Conservation (phyloP, 805 yeast species). For the Zygotorulaspora danielsina region DNA sequence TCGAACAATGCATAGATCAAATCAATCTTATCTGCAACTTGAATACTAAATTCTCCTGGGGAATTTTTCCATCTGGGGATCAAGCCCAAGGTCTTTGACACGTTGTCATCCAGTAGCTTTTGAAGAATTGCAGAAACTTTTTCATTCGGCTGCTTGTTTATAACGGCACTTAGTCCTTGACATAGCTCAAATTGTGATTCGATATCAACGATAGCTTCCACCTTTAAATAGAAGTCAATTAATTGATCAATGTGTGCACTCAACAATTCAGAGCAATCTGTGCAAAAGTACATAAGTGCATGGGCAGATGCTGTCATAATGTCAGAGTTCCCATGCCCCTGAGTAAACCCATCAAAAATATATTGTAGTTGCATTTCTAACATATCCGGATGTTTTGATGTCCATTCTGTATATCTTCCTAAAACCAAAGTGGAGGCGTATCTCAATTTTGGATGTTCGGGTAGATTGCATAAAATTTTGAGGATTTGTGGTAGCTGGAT, state of each 20-base stretch:
- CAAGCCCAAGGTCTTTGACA: slow-evolving; percentile 31
- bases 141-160: slow-evolving; percentile 55
- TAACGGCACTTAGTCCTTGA: slow-evolving; percentile 84
- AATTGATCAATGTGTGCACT: slow-evolving; percentile 69
- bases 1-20: slow-evolving; percentile 34
- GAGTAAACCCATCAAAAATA: slow-evolving; percentile 66
- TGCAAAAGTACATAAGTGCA: slow-evolving; percentile 90
- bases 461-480: slow-evolving; percentile 54
- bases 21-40: slow-evolving; percentile 72
- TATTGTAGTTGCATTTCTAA: slow-evolving; percentile 80
- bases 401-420: slow-evolving; percentile 97
- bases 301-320: slow-evolving; percentile 84
- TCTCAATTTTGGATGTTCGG: slow-evolving; percentile 80
- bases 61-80: slow-evolving; percentile 23
- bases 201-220: slow-evolving; percentile 53
- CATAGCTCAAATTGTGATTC: slow-evolving; percentile 73
- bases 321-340: slow-evolving; percentile 28
- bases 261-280: slow-evolving; percentile 73
- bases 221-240: slow-evolving; percentile 61
- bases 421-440: slow-evolving; percentile 90
- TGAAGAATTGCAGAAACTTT: slow-evolving; percentile 59
- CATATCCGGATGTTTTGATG: slow-evolving; percentile 75
- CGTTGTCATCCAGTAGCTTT: slow-evolving; percentile 54
- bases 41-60: slow-evolving; percentile 36
- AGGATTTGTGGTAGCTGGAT: slow-evolving; percentile 64